These are phyloP conservation scores for Umbelopsis sp. DNA, from an alignment of 371 early-diverging fungal genomes.

Conservation along the genomic window DNA sequence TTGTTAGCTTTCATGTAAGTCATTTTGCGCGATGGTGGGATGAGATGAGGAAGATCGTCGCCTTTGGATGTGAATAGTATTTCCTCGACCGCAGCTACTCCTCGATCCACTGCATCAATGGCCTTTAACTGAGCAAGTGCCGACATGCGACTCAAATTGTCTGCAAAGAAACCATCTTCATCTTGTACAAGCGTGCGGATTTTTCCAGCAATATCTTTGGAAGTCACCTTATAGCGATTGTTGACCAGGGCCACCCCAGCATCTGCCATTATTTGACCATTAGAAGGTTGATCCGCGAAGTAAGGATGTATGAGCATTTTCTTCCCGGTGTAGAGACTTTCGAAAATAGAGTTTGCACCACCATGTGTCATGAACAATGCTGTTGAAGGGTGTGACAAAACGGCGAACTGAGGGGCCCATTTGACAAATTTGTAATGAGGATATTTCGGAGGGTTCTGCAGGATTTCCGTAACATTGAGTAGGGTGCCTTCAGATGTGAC, in stretches of 20 bases:
- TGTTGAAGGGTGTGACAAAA: conserved; percentile 38
- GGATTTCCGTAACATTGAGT: conserved; percentile 2
- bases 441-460: conserved; percentile 16
- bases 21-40: neutral
- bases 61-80: neutral
- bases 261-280: conserved; percentile 2
- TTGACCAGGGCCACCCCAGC: conserved; percentile 21
- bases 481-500: neutral
- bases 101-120: neutral
- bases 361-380: conserved; percentile 42
- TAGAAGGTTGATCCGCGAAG: conserved; percentile 41
- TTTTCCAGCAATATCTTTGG: neutral
- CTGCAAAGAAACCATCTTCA: neutral
- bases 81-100: neutral
- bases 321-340: conserved; percentile 33
- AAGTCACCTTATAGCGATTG: neutral
- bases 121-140: conserved; percentile 9
- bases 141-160: neutral
- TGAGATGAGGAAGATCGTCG: neutral
- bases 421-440: neutral
- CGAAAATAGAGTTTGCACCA: conserved; percentile 38
- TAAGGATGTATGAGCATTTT: conserved; percentile 38
- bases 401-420: conserved; percentile 45
- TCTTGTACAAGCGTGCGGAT: conserved; percentile 17
- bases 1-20: conserved; percentile 12